Evolutionary conservation across 495 filamentous ascomycete species (phyloP).

Genomic region (Penicillium steckii): DNA sequence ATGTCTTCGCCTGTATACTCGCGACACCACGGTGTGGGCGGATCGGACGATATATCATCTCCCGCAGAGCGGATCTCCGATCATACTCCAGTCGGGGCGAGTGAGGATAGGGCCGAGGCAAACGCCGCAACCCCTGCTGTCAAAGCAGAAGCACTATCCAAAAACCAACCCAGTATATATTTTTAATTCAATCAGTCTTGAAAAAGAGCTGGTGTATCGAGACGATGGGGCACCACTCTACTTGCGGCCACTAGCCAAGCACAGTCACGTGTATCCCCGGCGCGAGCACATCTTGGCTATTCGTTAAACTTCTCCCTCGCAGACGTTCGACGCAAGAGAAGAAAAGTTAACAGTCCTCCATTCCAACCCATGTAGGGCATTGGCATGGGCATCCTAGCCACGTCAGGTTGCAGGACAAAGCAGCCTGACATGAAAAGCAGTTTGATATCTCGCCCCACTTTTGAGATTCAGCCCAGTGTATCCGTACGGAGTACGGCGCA

Average conservation of each 20-base stretch:
- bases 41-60: conserved; percentile 7
- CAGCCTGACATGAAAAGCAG: background rate
- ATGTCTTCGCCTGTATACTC: conserved; percentile 10
- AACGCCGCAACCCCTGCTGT: conserved; percentile 1
- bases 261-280: background rate
- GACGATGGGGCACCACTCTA: background rate
- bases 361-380: background rate
- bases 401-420: background rate
- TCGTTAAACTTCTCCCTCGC: background rate
- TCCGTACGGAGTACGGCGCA: no score
- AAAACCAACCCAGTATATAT: conserved; percentile 20
- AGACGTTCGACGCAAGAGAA: background rate
- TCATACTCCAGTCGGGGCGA: background rate
- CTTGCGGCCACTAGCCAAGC: background rate
- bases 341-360: background rate
- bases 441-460: background rate
- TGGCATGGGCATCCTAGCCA: background rate
- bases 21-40: conserved; percentile 1
- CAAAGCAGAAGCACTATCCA: conserved; percentile 20
- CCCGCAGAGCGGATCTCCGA: conserved; percentile 1
- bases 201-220: background rate
- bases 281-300: no score
- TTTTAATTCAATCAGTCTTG: conserved; percentile 16
- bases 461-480: no score
- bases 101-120: background rate